Evolutionary conservation across 495 filamentous ascomycete genomes (phyloP).

Genomic region (Halenospora varia): DNA sequence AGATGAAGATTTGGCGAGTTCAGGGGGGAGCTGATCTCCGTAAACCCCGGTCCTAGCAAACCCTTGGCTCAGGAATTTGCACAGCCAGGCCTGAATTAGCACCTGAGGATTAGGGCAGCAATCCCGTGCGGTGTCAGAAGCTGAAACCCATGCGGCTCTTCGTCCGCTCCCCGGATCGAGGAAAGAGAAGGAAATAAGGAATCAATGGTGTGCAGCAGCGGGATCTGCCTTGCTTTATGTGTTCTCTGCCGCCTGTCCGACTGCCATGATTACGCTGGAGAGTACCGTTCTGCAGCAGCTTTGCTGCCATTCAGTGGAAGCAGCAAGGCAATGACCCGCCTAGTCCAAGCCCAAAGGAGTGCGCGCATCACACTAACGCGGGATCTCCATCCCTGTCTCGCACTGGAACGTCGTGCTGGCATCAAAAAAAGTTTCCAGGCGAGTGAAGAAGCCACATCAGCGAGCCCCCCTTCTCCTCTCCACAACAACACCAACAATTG

Average conservation of each 20-base stretch:
- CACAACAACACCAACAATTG: slow-evolving; percentile 14
- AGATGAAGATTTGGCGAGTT: slow-evolving; percentile 2
- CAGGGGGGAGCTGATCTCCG: slow-evolving; percentile 2
- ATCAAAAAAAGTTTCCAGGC: not conserved
- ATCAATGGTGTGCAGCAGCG: not conserved
- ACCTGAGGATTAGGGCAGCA: too few species aligned
- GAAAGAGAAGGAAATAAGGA: not conserved
- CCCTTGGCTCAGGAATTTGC: too few species aligned
- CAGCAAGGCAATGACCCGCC: slow-evolving; percentile 1
- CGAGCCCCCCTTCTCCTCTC: slow-evolving; percentile 3
- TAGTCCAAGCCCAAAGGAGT: too few species aligned
- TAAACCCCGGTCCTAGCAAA: too few species aligned
- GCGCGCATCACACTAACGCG: too few species aligned
- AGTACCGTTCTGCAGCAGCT: not conserved
- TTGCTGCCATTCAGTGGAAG: slow-evolving; percentile 4
- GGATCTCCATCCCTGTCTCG: not conserved
- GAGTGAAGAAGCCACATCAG: slow-evolving; percentile 19
- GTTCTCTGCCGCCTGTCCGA: not conserved
- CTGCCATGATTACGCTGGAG: not conserved
- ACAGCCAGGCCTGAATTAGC: too few species aligned
- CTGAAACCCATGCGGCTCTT: slow-evolving; percentile 16
- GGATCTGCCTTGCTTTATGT: not conserved
- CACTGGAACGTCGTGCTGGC: slow-evolving; percentile 8
- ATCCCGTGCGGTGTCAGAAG: too few species aligned
- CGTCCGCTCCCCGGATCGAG: not conserved